A percentile compares a stretch with the other conserved stretches of the same genome.
These are phyloP conservation scores for Aspergillus sclerotiicarbonarius DNA, from an alignment of 495 filamentous ascomycete species.

Conservation along the genomic window DNA sequence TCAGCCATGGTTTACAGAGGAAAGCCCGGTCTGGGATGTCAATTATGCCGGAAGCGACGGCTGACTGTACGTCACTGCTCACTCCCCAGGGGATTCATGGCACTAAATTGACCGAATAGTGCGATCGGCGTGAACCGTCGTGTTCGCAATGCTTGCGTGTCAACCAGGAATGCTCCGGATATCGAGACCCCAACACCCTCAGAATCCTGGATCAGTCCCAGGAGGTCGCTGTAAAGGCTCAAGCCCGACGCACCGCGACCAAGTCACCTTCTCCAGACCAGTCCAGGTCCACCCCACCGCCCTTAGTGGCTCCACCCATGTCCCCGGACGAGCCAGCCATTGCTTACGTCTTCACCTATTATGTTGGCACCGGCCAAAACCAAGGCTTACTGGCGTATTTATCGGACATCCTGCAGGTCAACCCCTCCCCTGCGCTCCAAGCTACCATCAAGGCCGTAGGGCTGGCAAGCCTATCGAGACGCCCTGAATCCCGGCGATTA, in stretches of 20 bases:
- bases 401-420: conserved; percentile 1
- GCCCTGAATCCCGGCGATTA: conserved; percentile 5
- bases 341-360: conserved; percentile 13
- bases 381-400: conserved; percentile 15
- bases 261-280: background rate
- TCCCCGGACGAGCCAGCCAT: conserved; percentile 6
- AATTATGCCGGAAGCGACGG: conserved; percentile 7
- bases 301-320: conserved; percentile 1
- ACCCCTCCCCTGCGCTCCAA: conserved; percentile 14
- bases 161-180: conserved; percentile 14
- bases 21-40: conserved; percentile 9
- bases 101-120: conserved; percentile 7
- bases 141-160: conserved; percentile 17
- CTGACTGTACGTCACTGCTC: conserved; percentile 3
- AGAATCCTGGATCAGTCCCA: conserved; percentile 16
- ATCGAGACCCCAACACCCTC: conserved; percentile 11
- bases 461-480: conserved; percentile 15
- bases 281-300: background rate
- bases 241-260: background rate
- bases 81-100: background rate
- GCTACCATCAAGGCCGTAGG: conserved; percentile 16
- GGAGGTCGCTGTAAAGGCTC: background rate
- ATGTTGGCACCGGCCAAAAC: conserved; percentile 11
- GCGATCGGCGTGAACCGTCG: conserved; percentile 14
- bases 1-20: conserved; percentile 16